Conservation (phyloP, 2,329 filamentous ascomycete genomes). For the Aureobasidium sp. region DNA sequence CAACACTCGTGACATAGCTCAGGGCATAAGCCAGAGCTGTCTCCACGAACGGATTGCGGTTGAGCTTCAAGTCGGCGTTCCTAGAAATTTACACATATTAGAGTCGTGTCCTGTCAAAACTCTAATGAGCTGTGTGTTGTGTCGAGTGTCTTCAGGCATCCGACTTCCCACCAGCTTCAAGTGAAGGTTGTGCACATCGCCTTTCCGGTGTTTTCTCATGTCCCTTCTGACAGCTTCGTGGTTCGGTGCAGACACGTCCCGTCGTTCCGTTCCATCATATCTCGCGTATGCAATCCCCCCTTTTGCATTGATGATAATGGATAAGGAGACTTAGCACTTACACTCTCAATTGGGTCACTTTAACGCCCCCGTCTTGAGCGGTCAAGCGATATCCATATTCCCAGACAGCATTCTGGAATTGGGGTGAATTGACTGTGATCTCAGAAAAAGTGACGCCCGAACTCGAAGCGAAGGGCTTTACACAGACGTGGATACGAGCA, state of each 20-base stretch:
- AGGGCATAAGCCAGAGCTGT: conserved; percentile 81
- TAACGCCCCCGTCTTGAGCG: conserved; percentile 67
- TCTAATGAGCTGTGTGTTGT: not conserved
- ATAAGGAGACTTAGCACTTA: conserved; percentile 42
- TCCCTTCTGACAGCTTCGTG: not conserved
- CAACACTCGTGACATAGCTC: conserved; percentile 60
- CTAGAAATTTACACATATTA: conserved; percentile 19
- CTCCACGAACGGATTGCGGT: conserved; percentile 80
- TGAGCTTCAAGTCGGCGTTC: conserved; percentile 33
- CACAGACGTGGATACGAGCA: conserved; percentile 53
- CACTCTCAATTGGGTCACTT: conserved; percentile 70
- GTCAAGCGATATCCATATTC: conserved; percentile 69
- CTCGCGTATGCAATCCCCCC: not conserved
- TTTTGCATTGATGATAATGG: not conserved
- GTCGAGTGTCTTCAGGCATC: not conserved
- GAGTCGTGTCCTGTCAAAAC: conserved; percentile 4
- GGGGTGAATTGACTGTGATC: conserved; percentile 82
- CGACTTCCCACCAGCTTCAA: not conserved
- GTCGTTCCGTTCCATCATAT: not conserved
- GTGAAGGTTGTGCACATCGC: not conserved
- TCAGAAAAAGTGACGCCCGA: conserved; percentile 55
- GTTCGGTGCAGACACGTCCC: not conserved
- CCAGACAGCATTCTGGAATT: conserved; percentile 84
- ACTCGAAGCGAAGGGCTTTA: conserved; percentile 48
- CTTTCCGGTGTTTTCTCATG: not conserved